Percentiles rank a stretch among this genome's conserved stretches.
phyloP scores from a whole-genome alignment of 2,329 filamentous ascomycete genomes.

The Ceratocystiopsis brevicomis region DNA sequence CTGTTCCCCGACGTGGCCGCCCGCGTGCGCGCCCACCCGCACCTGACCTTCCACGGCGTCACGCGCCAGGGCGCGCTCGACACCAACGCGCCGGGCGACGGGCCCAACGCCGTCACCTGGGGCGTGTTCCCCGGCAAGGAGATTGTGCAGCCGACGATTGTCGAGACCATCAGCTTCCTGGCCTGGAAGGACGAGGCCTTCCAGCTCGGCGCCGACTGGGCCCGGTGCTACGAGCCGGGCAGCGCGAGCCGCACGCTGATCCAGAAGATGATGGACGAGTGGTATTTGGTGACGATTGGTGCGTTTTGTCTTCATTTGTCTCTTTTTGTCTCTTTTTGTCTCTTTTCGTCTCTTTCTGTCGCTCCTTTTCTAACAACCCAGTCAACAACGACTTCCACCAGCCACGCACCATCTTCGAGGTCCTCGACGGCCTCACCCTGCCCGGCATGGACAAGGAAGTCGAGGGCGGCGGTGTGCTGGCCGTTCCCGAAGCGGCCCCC shows the following conservation, averaged over 20 bases:
- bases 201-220: constrained; percentile 82
- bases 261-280: constrained; percentile 66
- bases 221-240: constrained; percentile 63
- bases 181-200: constrained; percentile 99
- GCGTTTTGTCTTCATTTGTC: constrained; percentile 18
- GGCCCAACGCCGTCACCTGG: constrained; percentile 73
- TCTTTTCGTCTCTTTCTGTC: not conserved
- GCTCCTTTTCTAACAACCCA: constrained; percentile 18
- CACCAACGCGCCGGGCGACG: constrained; percentile 69
- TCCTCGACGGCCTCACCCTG: constrained; percentile 65
- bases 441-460: constrained; percentile 35
- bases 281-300: constrained; percentile 93
- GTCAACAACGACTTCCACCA: constrained; percentile 97
- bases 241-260: constrained; percentile 67
- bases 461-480: constrained; percentile 12
- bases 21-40: constrained; percentile 57
- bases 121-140: constrained; percentile 38
- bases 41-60: constrained; percentile 87
- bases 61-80: constrained; percentile 64
- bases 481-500: constrained; percentile 3
- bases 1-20: constrained; percentile 59
- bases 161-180: constrained; percentile 91
- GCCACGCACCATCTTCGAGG: constrained; percentile 58
- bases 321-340: not conserved
- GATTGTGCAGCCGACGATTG: constrained; percentile 99